These are phyloP conservation scores for Aspergillus spinulosporus DNA, from an alignment of 2,329 filamentous ascomycete genomes.

Conservation along the genomic window DNA sequence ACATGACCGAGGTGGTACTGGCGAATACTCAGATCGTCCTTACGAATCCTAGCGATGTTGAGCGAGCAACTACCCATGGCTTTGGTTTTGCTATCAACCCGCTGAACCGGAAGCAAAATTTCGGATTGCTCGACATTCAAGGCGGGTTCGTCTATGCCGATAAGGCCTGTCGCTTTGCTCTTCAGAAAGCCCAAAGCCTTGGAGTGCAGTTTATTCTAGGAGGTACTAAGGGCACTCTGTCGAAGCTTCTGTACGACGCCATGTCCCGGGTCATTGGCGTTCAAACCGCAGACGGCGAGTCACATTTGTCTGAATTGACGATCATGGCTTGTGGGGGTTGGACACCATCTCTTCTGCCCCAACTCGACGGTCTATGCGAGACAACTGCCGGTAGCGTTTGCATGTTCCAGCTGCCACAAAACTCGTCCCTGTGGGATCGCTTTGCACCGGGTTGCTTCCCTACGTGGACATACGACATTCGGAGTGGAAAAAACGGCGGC, in stretches of 20 bases:
- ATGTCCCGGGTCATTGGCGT: constrained; percentile 37
- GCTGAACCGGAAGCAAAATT: constrained; percentile 34
- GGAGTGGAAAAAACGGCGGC: constrained; percentile 42
- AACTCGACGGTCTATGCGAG: constrained; percentile 48
- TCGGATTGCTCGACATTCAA: constrained; percentile 49
- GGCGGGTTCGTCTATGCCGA: constrained; percentile 51
- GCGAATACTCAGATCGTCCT: constrained; percentile 35
- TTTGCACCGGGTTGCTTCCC: constrained; percentile 50
- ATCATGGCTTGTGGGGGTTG: constrained; percentile 49
- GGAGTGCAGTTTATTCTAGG: constrained; percentile 49
- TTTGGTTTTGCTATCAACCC: constrained; percentile 39
- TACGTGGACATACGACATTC: constrained; percentile 44
- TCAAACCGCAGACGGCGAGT: constrained; percentile 39
- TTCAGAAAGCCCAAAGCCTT: constrained; percentile 43
- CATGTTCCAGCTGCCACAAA: constrained; percentile 46
- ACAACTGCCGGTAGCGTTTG: constrained; percentile 51
- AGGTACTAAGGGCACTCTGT: constrained; percentile 19
- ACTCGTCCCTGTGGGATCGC: constrained; percentile 40
- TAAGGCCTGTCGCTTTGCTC: constrained; percentile 49
- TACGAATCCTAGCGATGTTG: constrained; percentile 28
- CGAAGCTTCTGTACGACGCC: not conserved
- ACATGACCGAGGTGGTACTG: constrained; percentile 39
- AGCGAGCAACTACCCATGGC: constrained; percentile 31
- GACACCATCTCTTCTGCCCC: constrained; percentile 46
- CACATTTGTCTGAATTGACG: constrained; percentile 35